Evolutionary conservation across 108 stramenopile genomes (phyloP).

Genomic region (Conticribra guillardii): DNA sequence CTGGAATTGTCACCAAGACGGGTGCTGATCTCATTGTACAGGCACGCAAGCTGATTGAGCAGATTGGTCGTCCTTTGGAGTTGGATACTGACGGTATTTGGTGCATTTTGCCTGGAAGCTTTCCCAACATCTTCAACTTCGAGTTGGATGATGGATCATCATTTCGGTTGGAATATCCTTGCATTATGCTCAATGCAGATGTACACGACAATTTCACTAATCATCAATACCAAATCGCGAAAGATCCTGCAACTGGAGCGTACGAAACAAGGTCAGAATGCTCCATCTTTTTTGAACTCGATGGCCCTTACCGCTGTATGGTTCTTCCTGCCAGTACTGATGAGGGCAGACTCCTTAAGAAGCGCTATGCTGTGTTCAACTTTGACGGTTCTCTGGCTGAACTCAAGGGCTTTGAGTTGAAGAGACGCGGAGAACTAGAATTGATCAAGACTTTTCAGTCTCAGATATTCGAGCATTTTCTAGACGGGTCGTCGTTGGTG

Average conservation of each 20-base stretch:
- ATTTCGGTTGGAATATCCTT: slow-evolving; percentile 93
- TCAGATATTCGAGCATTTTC: slow-evolving; percentile 96
- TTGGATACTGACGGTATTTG: slow-evolving; percentile 99
- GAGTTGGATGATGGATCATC: slow-evolving; percentile 74
- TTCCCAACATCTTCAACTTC: slow-evolving; percentile 94
- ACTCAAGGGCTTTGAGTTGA: slow-evolving; percentile 99
- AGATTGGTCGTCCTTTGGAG: slow-evolving; percentile 98
- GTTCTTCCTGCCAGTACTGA: slow-evolving; percentile 98
- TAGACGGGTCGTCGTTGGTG: slow-evolving; percentile 85
- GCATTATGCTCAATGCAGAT: slow-evolving; percentile 99
- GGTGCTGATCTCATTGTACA: slow-evolving; percentile 98
- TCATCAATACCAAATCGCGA: slow-evolving; percentile 96
- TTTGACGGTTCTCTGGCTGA: slow-evolving; percentile 98
- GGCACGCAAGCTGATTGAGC: slow-evolving; percentile 93
- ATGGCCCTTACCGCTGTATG: slow-evolving; percentile 99
- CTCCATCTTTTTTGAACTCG: slow-evolving; percentile 99
- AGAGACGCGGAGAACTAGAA: slow-evolving; percentile 98
- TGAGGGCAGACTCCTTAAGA: slow-evolving; percentile 98
- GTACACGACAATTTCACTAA: slow-evolving; percentile 99
- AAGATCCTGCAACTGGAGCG: slow-evolving; percentile 79
- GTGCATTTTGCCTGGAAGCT: slow-evolving; percentile 98
- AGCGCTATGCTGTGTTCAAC: slow-evolving; percentile 99
- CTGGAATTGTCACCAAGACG: slow-evolving; percentile 98
- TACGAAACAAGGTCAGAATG: slow-evolving; percentile 95
- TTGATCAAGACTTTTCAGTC: slow-evolving; percentile 99